A percentile compares a stretch with the other conserved stretches of the same genome.
Evolutionary conservation across 139 green algal species (phyloP).

Genomic region (Coccomyxa sp.): DNA sequence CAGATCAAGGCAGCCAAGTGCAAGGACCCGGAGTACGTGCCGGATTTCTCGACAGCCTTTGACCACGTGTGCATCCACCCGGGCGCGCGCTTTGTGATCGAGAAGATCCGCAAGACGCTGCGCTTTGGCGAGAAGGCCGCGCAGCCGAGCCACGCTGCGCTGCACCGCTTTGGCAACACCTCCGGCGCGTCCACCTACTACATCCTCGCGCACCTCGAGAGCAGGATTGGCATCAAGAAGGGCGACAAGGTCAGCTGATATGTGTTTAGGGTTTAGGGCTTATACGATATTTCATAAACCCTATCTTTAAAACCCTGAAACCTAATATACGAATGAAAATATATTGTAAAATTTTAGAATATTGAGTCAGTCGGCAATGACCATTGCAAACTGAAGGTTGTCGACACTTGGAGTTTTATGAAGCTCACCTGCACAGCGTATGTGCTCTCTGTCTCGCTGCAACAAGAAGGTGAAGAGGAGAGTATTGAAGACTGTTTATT

Average conservation of each 20-base stretch:
- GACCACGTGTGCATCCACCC: conserved; percentile 61
- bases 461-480: too few relatives aligned
- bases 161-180: conserved; percentile 71
- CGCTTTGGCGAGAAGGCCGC: conserved; percentile 17
- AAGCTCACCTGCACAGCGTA: too few relatives aligned
- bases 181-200: conserved; percentile 69
- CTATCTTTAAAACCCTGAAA: too few relatives aligned
- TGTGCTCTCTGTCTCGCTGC: too few relatives aligned
- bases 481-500: too few relatives aligned
- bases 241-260: neutral
- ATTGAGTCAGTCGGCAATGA: too few relatives aligned
- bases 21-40: conserved; percentile 46
- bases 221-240: neutral
- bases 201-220: conserved; percentile 14
- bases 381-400: too few relatives aligned
- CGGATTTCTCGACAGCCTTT: conserved; percentile 57
- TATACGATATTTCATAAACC: too few relatives aligned
- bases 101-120: conserved; percentile 51
- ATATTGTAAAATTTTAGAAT: too few relatives aligned
- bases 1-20: conserved; percentile 14
- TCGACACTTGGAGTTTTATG: too few relatives aligned
- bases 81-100: conserved; percentile 47
- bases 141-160: conserved; percentile 54
- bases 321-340: too few relatives aligned
- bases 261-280: too few relatives aligned